Evolutionary conservation across 2,329 filamentous ascomycete genomes (phyloP).

Genomic region (Fusarium sp.): DNA sequence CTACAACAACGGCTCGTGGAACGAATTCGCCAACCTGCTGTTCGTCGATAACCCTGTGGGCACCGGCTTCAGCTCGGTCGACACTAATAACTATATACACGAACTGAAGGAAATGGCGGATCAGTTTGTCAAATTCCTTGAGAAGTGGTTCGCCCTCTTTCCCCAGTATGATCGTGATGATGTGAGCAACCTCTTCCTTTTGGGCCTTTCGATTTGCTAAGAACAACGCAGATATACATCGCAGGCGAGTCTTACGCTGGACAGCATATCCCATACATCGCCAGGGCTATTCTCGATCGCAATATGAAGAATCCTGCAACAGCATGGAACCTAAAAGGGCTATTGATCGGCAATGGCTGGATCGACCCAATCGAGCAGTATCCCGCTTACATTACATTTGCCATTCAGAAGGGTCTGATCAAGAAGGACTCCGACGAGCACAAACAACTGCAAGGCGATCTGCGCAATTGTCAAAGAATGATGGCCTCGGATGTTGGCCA

Average conservation of each 20-base stretch:
- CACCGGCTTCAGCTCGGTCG: constrained; percentile 94
- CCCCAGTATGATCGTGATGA: constrained; percentile 93
- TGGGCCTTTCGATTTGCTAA: constrained; percentile 28
- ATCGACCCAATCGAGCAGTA: constrained; percentile 93
- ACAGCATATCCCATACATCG: constrained; percentile 96
- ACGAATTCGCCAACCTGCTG: constrained; percentile 95
- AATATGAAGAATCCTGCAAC: constrained; percentile 70
- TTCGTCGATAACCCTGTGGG: constrained; percentile 98
- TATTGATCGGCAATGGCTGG: constrained; percentile 98
- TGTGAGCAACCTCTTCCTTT: constrained; percentile 65
- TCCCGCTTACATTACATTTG: constrained; percentile 82
- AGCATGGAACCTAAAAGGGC: constrained; percentile 80
- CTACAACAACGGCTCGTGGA: constrained; percentile 96
- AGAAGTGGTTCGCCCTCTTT: constrained; percentile 91
- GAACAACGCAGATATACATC: constrained; percentile 77
- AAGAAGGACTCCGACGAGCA: constrained; percentile 71
- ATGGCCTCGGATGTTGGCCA: constrained; percentile 57
- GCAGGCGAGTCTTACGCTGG: constrained; percentile 97
- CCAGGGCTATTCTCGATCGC: constrained; percentile 86
- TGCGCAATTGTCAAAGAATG: constrained; percentile 73
- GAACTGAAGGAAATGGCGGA: constrained; percentile 89
- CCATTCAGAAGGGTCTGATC: constrained; percentile 79
- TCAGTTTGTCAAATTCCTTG: constrained; percentile 87
- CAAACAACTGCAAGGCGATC: constrained; percentile 72
- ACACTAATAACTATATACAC: constrained; percentile 85